Percentiles rank a stretch among this genome's conserved stretches.
These are phyloP conservation scores for Chrysosporium queenslandicum DNA, from an alignment of 2,329 filamentous ascomycete species.

Conservation along the genomic window DNA sequence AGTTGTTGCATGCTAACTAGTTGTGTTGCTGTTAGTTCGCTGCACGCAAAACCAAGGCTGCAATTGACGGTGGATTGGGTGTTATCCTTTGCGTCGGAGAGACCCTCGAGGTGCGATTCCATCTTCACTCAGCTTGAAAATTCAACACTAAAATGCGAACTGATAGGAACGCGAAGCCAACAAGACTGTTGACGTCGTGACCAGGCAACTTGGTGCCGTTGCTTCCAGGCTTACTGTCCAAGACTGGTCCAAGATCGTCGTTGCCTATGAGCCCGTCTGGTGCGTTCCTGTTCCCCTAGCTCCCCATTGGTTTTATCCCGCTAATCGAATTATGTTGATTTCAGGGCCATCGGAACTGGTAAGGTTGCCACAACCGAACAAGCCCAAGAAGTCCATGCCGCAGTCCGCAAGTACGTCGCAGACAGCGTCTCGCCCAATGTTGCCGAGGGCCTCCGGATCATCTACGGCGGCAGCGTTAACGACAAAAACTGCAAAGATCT, in stretches of 20 bases:
- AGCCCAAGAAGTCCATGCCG: conserved; percentile 87
- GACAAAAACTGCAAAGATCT: conserved; percentile 98
- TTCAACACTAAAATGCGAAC: conserved; percentile 3
- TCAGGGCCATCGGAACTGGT: conserved; percentile 69
- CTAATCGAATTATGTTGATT: conserved; percentile 8
- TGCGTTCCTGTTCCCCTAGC: conserved; percentile 32
- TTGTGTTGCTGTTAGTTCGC: conserved; percentile 47
- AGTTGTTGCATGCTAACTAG: not conserved
- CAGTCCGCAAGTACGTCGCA: conserved; percentile 76
- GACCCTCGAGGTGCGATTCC: conserved; percentile 56
- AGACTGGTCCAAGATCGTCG: conserved; percentile 89
- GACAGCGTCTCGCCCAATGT: conserved; percentile 65
- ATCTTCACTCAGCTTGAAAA: not conserved
- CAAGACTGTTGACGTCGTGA: conserved; percentile 65
- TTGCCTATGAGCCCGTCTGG: conserved; percentile 99
- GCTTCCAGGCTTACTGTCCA: conserved; percentile 54
- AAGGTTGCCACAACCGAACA: conserved; percentile 83
- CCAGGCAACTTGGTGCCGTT: conserved; percentile 72
- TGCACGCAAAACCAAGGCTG: conserved; percentile 87
- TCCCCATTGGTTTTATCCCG: not conserved
- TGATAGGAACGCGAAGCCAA: conserved; percentile 64
- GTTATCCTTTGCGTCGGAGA: conserved; percentile 98
- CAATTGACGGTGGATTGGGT: conserved; percentile 71
- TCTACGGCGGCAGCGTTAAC: conserved; percentile 92
- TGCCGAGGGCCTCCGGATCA: conserved; percentile 78